Evolutionary conservation across 352 stramenopile genomes (phyloP).

Genomic region (Phytophthora idaei): DNA sequence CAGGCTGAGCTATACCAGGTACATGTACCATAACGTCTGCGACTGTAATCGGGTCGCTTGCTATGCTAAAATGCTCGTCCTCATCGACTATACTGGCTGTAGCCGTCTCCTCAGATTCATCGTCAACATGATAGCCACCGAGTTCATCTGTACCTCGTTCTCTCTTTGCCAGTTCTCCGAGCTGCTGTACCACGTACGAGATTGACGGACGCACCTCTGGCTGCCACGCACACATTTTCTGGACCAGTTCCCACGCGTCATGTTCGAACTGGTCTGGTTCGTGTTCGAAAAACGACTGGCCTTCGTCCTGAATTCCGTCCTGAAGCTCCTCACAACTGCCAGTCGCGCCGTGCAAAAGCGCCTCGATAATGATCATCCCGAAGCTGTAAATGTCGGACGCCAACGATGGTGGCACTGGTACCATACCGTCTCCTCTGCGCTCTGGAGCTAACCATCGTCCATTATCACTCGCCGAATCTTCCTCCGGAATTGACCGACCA

Average conservation of each 20-base stretch:
- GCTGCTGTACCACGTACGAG: constrained; percentile 35
- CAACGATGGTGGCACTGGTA: constrained; percentile 24
- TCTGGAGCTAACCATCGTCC: constrained; percentile 11
- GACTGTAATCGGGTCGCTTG: not conserved
- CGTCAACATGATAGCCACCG: not conserved
- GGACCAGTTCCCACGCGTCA: constrained; percentile 24
- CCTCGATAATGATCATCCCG: constrained; percentile 31
- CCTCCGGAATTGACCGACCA: not conserved
- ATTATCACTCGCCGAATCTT: constrained; percentile 1
- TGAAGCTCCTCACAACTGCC: not conserved
- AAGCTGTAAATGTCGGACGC: constrained; percentile 39
- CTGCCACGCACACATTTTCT: constrained; percentile 31
- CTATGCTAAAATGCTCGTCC: not conserved
- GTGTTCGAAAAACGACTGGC: not conserved
- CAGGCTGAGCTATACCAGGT: not conserved
- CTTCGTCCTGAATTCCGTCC: not conserved
- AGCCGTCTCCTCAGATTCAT: not conserved
- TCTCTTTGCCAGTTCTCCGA: constrained; percentile 19
- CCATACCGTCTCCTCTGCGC: not conserved
- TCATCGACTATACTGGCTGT: not conserved
- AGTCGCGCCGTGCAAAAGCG: not conserved
- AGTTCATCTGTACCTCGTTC: not conserved
- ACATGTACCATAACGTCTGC: constrained; percentile 4
- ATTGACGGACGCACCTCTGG: constrained; percentile 25
- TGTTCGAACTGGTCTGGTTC: not conserved